These are phyloP conservation scores for Raffaelea albimanens DNA, from an alignment of 2,329 filamentous ascomycete genomes.

Conservation along the genomic window DNA sequence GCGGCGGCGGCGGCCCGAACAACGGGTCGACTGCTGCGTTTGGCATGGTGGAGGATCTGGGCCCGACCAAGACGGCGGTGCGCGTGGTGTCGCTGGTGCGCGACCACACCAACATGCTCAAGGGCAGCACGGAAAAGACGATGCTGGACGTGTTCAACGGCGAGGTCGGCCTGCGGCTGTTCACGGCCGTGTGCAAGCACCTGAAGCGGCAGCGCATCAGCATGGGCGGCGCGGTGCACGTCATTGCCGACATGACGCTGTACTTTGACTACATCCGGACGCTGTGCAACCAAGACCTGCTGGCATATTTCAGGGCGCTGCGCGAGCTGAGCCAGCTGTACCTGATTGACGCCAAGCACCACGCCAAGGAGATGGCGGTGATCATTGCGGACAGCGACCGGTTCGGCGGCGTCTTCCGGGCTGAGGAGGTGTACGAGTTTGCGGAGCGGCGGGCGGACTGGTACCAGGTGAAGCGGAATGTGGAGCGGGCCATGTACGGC, in stretches of 20 bases:
- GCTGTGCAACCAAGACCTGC: conserved; percentile 72
- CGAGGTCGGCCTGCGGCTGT: conserved; percentile 88
- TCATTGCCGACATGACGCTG: conserved; percentile 94
- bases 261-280: conserved; percentile 80
- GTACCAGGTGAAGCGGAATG: conserved; percentile 79
- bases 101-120: conserved; percentile 84
- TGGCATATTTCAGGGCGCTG: conserved; percentile 84
- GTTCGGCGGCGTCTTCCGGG: conserved; percentile 85
- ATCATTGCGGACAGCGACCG: conserved; percentile 88
- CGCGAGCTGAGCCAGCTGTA: conserved; percentile 93
- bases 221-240: conserved; percentile 77
- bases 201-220: conserved; percentile 91
- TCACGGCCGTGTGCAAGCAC: conserved; percentile 90
- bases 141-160: conserved; percentile 98
- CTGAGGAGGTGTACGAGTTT: conserved; percentile 97
- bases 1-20: background rate
- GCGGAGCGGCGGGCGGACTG: conserved; percentile 90
- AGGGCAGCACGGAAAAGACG: conserved; percentile 92
- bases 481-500: conserved; percentile 96
- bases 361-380: conserved; percentile 89
- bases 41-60: conserved; percentile 30
- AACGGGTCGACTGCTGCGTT: conserved; percentile 5
- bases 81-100: conserved; percentile 78
- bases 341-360: conserved; percentile 74
- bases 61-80: conserved; percentile 68